Evolutionary conservation across 768 basidiomycete species (phyloP), one percentile per base, ranked within the genome.

Genomic region (Termitomyces sp.): DNA sequence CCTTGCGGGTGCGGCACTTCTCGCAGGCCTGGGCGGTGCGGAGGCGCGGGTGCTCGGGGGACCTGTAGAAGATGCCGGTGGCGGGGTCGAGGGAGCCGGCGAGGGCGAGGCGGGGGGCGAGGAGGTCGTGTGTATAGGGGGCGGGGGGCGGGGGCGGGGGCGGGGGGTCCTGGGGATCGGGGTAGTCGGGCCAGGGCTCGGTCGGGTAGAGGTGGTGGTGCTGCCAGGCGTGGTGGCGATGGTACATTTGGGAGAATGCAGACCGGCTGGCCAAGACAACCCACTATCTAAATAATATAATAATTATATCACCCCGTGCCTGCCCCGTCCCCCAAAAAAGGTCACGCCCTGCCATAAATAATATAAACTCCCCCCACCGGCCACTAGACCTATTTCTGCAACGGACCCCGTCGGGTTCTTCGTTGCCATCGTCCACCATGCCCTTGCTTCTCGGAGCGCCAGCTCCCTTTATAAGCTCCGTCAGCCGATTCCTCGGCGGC

Each of bases 21-120:
- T 89, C 84, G 70, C 88, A 90, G 3, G 87, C 87, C 64, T 89
- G 87, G 0, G 84, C 82, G 0, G 88, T 90, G 51, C 88, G 80
- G 31, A 87, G 70, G 0, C 87, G 78, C 1, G 85, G 80, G 56
- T 85, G 83, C 61, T 87, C 85, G 0, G 83, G 78, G 0, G 82
- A 79, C 16, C 77, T 79, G 68, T 86, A 85, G 64, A 86, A 87
- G 44, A 86, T 80, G n/a, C 84, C 84, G 0, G 86, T 87, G 2
- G 75, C 61, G 1, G 82, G 82, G 67, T 88, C 84, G 37, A 88
- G 74, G 0, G 84, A 83, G 39, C 86, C 86, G 0, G 82, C 78
- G 26, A 87, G 75, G 5, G 75, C 71, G 4, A 53, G 49, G 24
- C 58, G 46, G 15, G 46, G 56, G 5, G 47, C 16, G 46, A 54